Percentiles rank a stretch among this genome's conserved stretches.
Conservation (phyloP, 2,329 filamentous ascomycete genomes). For the Basipetospora sp. region DNA sequence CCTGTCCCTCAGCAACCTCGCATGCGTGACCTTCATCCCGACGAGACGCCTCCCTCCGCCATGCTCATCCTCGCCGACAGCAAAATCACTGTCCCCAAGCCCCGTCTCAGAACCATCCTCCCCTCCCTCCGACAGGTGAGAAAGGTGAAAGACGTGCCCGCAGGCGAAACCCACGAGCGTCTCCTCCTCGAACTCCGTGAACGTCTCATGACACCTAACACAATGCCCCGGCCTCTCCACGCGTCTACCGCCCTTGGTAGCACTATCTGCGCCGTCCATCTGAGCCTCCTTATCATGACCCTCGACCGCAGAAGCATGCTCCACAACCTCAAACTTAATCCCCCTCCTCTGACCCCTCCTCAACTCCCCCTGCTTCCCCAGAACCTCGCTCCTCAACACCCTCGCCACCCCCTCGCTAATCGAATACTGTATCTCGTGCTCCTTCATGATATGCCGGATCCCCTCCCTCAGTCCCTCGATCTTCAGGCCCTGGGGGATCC, state of each 20-base stretch:
- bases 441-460: conserved; percentile 77
- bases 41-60: conserved; percentile 46
- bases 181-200: conserved; percentile 49
- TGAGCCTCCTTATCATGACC: conserved; percentile 22
- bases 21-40: conserved; percentile 75
- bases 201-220: conserved; percentile 40
- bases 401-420: conserved; percentile 81
- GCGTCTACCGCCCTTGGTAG: conserved; percentile 9
- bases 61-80: conserved; percentile 26
- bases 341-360: conserved; percentile 67
- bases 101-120: conserved; percentile 30
- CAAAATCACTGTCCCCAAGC: conserved; percentile 32
- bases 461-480: conserved; percentile 83
- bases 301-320: conserved; percentile 32
- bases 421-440: conserved; percentile 88
- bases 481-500: conserved; percentile 84
- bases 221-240: conserved; percentile 43
- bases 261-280: conserved; percentile 12
- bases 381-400: conserved; percentile 77
- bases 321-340: conserved; percentile 69
- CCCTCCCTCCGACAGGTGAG: conserved; percentile 48
- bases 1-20: conserved; percentile 59
- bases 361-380: conserved; percentile 64
- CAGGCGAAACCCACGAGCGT: conserved; percentile 69
- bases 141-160: conserved; percentile 66